phyloP scores from a whole-genome alignment of 352 stramenopile genomes.

The Globisporangium lucens region DNA sequence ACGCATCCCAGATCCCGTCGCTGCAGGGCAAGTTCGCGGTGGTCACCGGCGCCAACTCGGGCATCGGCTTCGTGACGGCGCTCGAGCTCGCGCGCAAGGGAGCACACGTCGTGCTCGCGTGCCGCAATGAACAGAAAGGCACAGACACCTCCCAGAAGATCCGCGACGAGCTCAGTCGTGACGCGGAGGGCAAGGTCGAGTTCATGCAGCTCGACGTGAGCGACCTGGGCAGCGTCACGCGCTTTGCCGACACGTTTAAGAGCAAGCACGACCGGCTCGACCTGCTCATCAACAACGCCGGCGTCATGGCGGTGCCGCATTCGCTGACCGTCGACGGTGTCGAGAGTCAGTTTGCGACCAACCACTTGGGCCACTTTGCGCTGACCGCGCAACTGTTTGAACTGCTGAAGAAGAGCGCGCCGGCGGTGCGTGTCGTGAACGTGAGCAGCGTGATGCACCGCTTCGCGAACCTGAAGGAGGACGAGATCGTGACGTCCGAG shows the following conservation, averaged over 20 bases:
- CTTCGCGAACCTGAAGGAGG: constrained; percentile 25
- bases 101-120: constrained; percentile 54
- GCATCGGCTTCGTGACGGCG: constrained; percentile 27
- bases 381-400: constrained; percentile 54
- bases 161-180: constrained; percentile 27
- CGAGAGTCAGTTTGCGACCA: constrained; percentile 53
- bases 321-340: constrained; percentile 31
- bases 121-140: constrained; percentile 47
- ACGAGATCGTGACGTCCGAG: constrained; percentile 35
- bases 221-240: constrained; percentile 44
- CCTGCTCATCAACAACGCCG: constrained; percentile 31
- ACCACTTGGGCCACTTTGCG: constrained; percentile 34
- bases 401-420: constrained; percentile 24
- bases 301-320: constrained; percentile 36
- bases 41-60: constrained; percentile 31
- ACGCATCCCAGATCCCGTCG: constrained; percentile 31
- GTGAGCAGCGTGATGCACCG: constrained; percentile 48
- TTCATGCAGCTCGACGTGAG: constrained; percentile 74
- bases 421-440: constrained; percentile 35
- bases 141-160: constrained; percentile 32
- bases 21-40: constrained; percentile 27
- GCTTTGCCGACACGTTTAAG: constrained; percentile 33
- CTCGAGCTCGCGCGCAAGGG: constrained; percentile 21
- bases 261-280: constrained; percentile 35
- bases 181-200: constrained; percentile 37